A percentile compares a stretch with the other conserved stretches of the same genome.
Conservation (phyloP, 768 basidiomycete species). For the Leccinum subtestaceum region DNA sequence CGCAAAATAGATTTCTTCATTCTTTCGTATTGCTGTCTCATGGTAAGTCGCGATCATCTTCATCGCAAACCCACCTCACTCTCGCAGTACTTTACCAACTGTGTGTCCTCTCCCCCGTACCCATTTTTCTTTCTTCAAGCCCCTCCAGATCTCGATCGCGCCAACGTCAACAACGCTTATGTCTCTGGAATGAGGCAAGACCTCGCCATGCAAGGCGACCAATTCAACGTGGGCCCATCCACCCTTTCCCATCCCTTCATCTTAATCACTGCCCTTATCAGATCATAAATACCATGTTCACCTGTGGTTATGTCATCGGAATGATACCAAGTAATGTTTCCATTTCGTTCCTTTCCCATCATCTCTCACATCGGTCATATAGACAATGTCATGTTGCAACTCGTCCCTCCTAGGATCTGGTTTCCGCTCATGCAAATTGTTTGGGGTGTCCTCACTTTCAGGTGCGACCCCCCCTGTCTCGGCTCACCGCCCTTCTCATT, state of each 20-base stretch:
- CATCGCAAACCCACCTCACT: not conserved
- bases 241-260: not conserved
- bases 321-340: conserved; percentile 59
- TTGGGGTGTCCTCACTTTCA: conserved; percentile 66
- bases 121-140: not conserved
- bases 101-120: conserved; percentile 32
- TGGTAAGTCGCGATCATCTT: conserved; percentile 39
- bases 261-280: conserved; percentile 15
- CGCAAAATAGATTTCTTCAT: conserved; percentile 68
- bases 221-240: conserved; percentile 49
- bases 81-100: conserved; percentile 64
- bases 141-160: conserved; percentile 57
- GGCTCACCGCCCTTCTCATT: not conserved
- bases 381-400: conserved; percentile 68
- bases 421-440: conserved; percentile 62
- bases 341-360: not conserved
- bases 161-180: conserved; percentile 71
- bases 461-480: conserved; percentile 34
- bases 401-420: conserved; percentile 62
- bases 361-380: conserved; percentile 7
- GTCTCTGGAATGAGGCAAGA: conserved; percentile 81
- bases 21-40: conserved; percentile 66
- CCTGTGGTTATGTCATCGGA: conserved; percentile 72
- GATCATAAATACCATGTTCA: conserved; percentile 70
- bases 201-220: conserved; percentile 58